phyloP scores from a whole-genome alignment of 768 basidiomycete species.

The Suillus placidus region DNA sequence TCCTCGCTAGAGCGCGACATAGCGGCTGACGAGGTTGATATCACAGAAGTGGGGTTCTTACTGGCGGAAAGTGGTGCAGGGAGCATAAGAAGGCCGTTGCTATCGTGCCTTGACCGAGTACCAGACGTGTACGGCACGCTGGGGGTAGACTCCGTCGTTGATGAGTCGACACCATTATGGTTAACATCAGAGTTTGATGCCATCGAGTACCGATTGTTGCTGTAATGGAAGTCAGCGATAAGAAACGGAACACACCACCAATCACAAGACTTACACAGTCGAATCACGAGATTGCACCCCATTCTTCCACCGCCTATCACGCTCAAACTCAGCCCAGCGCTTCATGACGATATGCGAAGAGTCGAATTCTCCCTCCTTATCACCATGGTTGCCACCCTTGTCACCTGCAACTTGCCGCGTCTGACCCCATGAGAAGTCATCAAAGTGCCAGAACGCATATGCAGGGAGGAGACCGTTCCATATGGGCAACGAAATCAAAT shows the following conservation, averaged over 20 bases:
- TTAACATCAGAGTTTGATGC: conserved; percentile 79
- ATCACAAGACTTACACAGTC: conserved; percentile 53
- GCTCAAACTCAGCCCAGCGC: conserved; percentile 97
- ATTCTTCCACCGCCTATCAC: conserved; percentile 91
- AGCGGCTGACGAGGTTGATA: conserved; percentile 44
- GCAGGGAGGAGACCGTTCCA: conserved; percentile 97
- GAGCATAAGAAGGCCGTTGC: conserved; percentile 69
- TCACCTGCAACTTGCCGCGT: conserved; percentile 84
- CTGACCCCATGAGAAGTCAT: conserved; percentile 98
- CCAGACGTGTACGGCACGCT: conserved; percentile 34
- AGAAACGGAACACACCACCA: conserved; percentile 20
- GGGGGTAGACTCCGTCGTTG: conserved; percentile 60
- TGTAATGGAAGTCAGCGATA: conserved; percentile 35
- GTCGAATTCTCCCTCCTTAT: conserved; percentile 98
- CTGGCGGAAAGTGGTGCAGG: conserved; percentile 73
- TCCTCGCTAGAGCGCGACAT: conserved; percentile 50
- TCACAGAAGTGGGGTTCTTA: conserved; percentile 48
- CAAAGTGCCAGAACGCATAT: conserved; percentile 99
- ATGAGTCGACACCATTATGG: conserved; percentile 57
- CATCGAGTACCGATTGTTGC: conserved; percentile 66
- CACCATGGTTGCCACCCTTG: conserved; percentile 72
- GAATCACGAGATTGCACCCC: conserved; percentile 85
- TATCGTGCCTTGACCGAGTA: conserved; percentile 65
- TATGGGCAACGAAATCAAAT: conserved; percentile 88
- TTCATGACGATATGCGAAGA: conserved; percentile 98